These are phyloP conservation scores for Neoconidiobolus thromboides DNA, from an alignment of 371 early-diverging fungal genomes.

Conservation along the genomic window DNA sequence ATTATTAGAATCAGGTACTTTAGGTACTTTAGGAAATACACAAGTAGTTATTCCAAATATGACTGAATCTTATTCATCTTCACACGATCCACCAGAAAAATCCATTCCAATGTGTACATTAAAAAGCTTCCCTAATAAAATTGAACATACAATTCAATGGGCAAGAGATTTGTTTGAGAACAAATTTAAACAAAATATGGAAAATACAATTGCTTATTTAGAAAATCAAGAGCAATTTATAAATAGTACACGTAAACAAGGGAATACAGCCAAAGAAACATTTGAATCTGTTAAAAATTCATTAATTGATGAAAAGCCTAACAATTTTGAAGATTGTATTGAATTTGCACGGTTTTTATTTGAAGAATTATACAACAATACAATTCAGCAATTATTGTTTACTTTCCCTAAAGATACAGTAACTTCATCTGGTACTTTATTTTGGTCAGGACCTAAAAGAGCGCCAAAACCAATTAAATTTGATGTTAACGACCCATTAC, in stretches of 20 bases:
- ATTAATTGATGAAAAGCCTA: slow-evolving; percentile 57
- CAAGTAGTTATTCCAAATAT: slow-evolving; percentile 90
- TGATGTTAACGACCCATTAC: slow-evolving; percentile 55
- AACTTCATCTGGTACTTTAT: slow-evolving; percentile 83
- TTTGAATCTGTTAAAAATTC: slow-evolving; percentile 45
- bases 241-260: no score
- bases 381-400: slow-evolving; percentile 80
- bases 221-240: no score
- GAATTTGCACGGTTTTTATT: slow-evolving; percentile 83
- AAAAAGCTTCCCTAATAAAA: slow-evolving; percentile 98
- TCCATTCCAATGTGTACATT: slow-evolving; percentile 99
- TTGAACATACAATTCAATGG: slow-evolving; percentile 99
- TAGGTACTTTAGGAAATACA: slow-evolving; percentile 99
- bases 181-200: slow-evolving; percentile 76
- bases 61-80: slow-evolving; percentile 98
- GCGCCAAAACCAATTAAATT: slow-evolving; percentile 78
- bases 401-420: slow-evolving; percentile 87
- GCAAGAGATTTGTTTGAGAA: slow-evolving; percentile 96
- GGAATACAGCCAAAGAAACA: slow-evolving; percentile 23
- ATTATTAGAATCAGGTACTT: slow-evolving; percentile 96
- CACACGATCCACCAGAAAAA: slow-evolving; percentile 98
- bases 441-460: slow-evolving; percentile 99
- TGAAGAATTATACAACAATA: slow-evolving; percentile 84
- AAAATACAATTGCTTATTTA: slow-evolving; percentile 74
- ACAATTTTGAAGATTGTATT: slow-evolving; percentile 78